Evolutionary conservation across 2,329 filamentous ascomycete species (phyloP), one percentile per base, ranked within the genome.

Genomic region (Rosellinia necatrix): DNA sequence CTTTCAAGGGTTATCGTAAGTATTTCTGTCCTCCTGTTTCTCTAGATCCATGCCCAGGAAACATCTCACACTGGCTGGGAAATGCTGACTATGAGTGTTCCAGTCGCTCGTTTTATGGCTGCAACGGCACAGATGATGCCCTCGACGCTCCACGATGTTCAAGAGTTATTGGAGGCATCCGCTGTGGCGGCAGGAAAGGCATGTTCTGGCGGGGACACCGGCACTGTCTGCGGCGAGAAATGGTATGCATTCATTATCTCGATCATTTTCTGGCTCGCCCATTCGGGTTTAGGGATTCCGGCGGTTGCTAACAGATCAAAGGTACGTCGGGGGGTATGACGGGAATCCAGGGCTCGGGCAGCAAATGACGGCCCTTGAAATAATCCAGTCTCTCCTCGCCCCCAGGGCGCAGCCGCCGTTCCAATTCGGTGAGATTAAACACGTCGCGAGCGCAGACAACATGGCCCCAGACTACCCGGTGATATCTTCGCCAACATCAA

Each of bases 301-400:
- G 13, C 3, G 10, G 15, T 27, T 30, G 21, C 32, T 56, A 7
- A 50, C 15, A 19, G n/a, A 17, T 29, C 32, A 51, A 15, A 59
- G 56, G 56, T 59, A 85, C 58, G 72, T 76, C 1, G 78, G 78
- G 34, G 79, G 76, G 1, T 86, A 77, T 58, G 85, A 88, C 64
- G 78, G 77, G 32, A 74, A 70, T 21, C 68, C 74, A 0, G 84
- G 84, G 2, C 75, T 87, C 5, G 86, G 86, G 4, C 82, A 86
- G 70, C 80, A 87, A 67, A 84, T 88, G 82, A 81, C 78, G 52
- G 86, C 84, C 1, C 76, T 88, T 46, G 85, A 88, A 72, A 77
- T 79, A 1, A 75, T 88, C 13, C 85, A 88, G 67, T 83, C 83
- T 3, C 73, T 87, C 3, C 71, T 89, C 44, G 73, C 76, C 12